These are phyloP conservation scores for Botryotinia narcissicola DNA, from an alignment of 2,329 filamentous ascomycete genomes.

Conservation along the genomic window DNA sequence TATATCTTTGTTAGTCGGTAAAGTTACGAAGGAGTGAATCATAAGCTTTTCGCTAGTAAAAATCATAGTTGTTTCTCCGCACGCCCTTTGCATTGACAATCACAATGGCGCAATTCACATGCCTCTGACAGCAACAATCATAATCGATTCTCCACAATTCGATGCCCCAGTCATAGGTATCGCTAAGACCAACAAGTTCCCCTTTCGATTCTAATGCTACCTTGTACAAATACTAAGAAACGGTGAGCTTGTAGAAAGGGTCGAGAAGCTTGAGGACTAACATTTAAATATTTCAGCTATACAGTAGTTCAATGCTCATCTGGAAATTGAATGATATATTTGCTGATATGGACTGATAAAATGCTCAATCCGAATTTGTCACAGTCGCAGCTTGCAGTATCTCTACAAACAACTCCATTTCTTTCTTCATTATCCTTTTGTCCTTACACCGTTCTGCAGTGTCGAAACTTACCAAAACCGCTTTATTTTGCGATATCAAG, in stretches of 20 bases:
- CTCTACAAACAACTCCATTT: slow-evolving; percentile 13
- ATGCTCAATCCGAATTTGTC: not conserved
- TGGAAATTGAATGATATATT: not conserved
- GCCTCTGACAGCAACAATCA: not conserved
- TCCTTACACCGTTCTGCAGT: slow-evolving; percentile 22
- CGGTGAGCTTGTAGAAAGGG: not conserved
- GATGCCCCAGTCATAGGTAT: not conserved
- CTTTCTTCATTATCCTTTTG: slow-evolving; percentile 10
- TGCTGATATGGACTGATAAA: not conserved
- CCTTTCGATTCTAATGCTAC: not conserved
- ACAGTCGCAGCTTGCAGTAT: slow-evolving; percentile 2
- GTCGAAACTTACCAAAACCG: slow-evolving; percentile 42
- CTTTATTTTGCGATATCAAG: slow-evolving; percentile 35
- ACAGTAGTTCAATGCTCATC: not conserved
- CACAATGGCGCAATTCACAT: not conserved
- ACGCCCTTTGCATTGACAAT: not conserved
- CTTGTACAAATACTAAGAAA: not conserved
- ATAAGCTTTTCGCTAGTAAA: not conserved
- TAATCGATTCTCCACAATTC: not conserved
- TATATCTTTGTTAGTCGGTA: too few species aligned
- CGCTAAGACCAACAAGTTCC: not conserved
- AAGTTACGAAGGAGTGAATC: not conserved
- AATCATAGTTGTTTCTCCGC: not conserved
- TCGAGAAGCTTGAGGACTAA: not conserved
- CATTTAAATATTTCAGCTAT: not conserved